Base-by-base conservation (phyloP, 768 basidiomycete species). In the Boletus rufocinnamomeus region DNA sequence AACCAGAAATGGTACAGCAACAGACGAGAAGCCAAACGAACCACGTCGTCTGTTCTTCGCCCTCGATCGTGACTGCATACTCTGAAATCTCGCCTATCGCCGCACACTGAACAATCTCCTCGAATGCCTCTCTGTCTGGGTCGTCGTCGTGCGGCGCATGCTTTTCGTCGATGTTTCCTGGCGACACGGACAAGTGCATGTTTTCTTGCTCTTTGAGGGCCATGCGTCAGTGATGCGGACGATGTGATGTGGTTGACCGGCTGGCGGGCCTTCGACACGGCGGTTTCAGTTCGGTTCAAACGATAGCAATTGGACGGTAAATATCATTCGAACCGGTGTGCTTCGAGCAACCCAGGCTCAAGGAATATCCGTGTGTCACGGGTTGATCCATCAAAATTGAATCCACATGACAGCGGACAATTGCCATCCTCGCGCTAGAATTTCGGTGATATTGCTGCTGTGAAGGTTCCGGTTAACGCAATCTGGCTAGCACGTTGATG, bases 1-100 rank as follows among this genome's bases (percentile, higher is more conserved):
- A 71, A 19, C 88, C 89, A 14, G 87, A 88, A 54, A 92, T 87
- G 50, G 87, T 85, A n/a, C 86, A 85, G 58, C 86, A 85, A 52
- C 80, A 70, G 16, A 91, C 89, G 43, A 93, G 79, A n/a, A 85
- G 74, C 88, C 88, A 90, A 2, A 92, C 83, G 61, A 91, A 91
- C 79, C 81, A 82, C 0, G 87, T 88, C 25, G 85, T 86, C 58
- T 72, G 74, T 57, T 87, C 86, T 57, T 87, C 86, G 14, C 84
- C 85, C 63, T 87, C 86, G 19, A 82, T 82, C 11, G 85, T 80
- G 8, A 84, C 82, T 1, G 80, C 76, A 54, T 83, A 67, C 62
- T 87, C 85, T 50, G 82, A 84, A 47, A 86, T 83, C 62, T 85
- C 84, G 25, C 81, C 84, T 14, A 47, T 32, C 2, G 57, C 62